phyloP scores from a whole-genome alignment of 495 filamentous ascomycete genomes.

The Neurospora sp. region DNA sequence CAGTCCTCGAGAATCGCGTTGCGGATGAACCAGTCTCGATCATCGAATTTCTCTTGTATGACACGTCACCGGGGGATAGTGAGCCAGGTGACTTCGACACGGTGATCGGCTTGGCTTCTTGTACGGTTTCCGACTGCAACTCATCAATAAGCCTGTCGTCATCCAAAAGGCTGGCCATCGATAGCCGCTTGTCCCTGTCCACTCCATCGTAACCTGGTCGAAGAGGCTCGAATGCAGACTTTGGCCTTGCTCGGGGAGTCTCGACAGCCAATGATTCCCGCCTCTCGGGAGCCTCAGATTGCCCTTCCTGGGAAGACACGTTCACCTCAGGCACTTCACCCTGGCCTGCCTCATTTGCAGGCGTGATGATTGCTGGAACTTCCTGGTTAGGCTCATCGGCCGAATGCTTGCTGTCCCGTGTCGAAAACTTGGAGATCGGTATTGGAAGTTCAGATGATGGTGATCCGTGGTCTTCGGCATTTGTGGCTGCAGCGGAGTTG shows the following conservation, averaged over 20 bases:
- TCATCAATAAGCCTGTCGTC: constrained; percentile 89
- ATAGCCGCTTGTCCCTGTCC: constrained; percentile 41
- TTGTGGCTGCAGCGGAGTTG: not conserved
- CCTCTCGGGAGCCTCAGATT: not conserved
- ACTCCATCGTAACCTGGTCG: constrained; percentile 31
- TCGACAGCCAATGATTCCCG: constrained; percentile 8
- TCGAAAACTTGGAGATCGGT: constrained; percentile 42
- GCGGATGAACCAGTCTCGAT: constrained; percentile 17
- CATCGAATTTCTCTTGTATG: not conserved
- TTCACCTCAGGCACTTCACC: not conserved
- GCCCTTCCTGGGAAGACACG: not conserved
- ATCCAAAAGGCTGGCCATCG: constrained; percentile 58
- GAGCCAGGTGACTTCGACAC: constrained; percentile 66
- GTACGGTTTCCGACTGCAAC: constrained; percentile 67
- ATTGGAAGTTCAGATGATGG: constrained; percentile 20
- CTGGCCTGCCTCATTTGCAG: not conserved
- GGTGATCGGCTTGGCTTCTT: constrained; percentile 74
- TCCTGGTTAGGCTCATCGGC: not conserved
- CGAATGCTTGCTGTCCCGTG: constrained; percentile 22
- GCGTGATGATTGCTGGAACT: constrained; percentile 10
- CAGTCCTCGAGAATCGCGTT: constrained; percentile 25
- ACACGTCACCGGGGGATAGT: not conserved
- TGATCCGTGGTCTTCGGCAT: not conserved
- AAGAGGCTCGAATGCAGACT: constrained; percentile 45
- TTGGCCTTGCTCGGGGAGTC: constrained; percentile 34